Evolutionary conservation across 345 rosid species (phyloP).

Genomic region (Populus tremula): DNA sequence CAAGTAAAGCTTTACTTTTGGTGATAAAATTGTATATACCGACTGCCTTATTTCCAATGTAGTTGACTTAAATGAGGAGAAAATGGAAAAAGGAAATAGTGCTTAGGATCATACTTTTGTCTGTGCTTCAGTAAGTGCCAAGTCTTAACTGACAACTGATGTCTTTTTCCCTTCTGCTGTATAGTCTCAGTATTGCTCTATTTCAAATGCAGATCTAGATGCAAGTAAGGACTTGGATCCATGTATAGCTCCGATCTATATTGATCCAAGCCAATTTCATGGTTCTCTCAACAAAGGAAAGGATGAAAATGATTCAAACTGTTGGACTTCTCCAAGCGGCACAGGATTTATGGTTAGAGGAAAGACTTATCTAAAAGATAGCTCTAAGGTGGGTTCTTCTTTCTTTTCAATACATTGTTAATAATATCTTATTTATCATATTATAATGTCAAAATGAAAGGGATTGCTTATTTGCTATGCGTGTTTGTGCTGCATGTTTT

Average conservation of each 20-base stretch:
- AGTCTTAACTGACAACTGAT: not conserved
- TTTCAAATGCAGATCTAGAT: conserved; percentile 45
- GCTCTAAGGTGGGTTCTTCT: conserved; percentile 56
- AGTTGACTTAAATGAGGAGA: not conserved
- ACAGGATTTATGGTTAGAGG: conserved; percentile 92
- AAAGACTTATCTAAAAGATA: conserved; percentile 81
- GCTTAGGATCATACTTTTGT: not conserved
- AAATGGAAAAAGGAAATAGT: not conserved
- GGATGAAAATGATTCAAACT: conserved; percentile 64
- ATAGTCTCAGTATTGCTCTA: not conserved
- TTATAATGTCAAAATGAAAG: not conserved
- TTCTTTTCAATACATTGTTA: not conserved
- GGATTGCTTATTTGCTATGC: not conserved
- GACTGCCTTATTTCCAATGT: not conserved
- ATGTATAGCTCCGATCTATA: conserved; percentile 39
- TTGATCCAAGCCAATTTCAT: conserved; percentile 58
- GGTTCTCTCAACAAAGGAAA: conserved; percentile 59
- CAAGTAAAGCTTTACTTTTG: not conserved
- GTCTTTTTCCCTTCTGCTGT: not conserved
- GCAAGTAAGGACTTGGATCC: conserved; percentile 63
- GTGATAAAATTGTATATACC: not conserved
- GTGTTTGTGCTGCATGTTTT: not conserved
- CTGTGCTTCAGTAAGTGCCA: not conserved
- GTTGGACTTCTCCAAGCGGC: conserved; percentile 91
- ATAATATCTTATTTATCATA: not conserved